Percentiles rank a stretch among this genome's conserved stretches.
Conservation (phyloP, 169 alveolate genomes). For the Eimeria falciformis region DNA sequence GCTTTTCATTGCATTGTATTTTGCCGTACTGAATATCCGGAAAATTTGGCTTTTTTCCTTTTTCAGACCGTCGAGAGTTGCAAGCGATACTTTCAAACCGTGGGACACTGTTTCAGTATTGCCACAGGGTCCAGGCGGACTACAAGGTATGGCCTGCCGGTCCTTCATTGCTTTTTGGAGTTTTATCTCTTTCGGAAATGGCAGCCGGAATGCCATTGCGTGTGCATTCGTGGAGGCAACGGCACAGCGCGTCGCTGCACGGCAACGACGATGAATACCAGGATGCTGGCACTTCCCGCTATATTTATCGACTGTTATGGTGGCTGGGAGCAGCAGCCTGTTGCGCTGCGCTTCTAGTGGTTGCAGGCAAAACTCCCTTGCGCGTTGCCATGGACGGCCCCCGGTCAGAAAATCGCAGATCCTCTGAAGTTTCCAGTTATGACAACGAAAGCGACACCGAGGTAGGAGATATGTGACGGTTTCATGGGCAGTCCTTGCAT, state of each 20-base stretch:
- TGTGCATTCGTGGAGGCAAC: conserved; percentile 62
- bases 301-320: not conserved
- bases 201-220: conserved; percentile 40
- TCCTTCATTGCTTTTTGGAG: conserved; percentile 61
- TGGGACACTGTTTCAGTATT: conserved; percentile 21
- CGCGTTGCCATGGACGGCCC: not conserved
- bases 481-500: too few species aligned
- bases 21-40: too few species aligned
- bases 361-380: conserved; percentile 55
- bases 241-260: not conserved
- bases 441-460: not conserved
- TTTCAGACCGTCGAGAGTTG: conserved; percentile 46
- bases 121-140: conserved; percentile 48
- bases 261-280: not conserved
- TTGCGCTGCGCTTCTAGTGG: conserved; percentile 15
- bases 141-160: conserved; percentile 43
- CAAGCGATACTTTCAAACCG: conserved; percentile 13
- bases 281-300: not conserved
- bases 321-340: conserved; percentile 66
- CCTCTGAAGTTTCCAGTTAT: not conserved
- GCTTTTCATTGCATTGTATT: not conserved
- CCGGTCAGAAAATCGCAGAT: not conserved
- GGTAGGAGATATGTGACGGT: too few species aligned
- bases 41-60: not conserved
- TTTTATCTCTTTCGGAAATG: conserved; percentile 18